Evolutionary conservation across 441 rosid genomes (phyloP).

Genomic region (Gossypium lobatum): DNA sequence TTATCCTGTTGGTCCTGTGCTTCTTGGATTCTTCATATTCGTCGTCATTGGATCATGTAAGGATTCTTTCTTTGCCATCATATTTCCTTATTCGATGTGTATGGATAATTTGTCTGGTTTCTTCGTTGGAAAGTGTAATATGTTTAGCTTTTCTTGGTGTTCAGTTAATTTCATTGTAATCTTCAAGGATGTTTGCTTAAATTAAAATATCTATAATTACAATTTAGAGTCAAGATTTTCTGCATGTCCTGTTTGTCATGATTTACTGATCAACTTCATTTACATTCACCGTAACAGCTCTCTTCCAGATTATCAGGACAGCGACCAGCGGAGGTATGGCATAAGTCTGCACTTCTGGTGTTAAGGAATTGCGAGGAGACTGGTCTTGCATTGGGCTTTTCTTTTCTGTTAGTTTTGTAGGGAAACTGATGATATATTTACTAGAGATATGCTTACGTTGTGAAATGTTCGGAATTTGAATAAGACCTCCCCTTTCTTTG

Average conservation of each 20-base stretch:
- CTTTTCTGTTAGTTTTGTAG: conserved; percentile 19
- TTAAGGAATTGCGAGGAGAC: conserved; percentile 13
- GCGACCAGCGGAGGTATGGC: conserved; percentile 88
- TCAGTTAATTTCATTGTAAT: neutral
- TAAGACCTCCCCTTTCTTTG: conserved; percentile 11
- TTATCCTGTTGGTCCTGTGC: conserved; percentile 76
- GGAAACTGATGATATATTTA: conserved; percentile 17
- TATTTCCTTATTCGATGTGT: neutral
- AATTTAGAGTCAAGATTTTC: neutral
- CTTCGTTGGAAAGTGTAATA: neutral
- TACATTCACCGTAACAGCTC: conserved; percentile 43
- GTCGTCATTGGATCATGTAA: conserved; percentile 90
- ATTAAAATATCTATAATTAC: neutral
- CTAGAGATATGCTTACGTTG: conserved; percentile 14
- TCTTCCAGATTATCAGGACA: conserved; percentile 93
- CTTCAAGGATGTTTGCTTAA: neutral
- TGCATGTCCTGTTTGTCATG: neutral
- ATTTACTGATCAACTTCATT: conserved; percentile 12
- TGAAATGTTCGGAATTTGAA: conserved; percentile 15
- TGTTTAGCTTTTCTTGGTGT: neutral
- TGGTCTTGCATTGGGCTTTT: neutral
- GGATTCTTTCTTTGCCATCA: conserved; percentile 21
- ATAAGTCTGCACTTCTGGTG: conserved; percentile 19
- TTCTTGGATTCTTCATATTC: conserved; percentile 84
- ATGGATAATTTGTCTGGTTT: neutral